Evolutionary conservation across 352 stramenopile species (phyloP).

Genomic region (Phytopythium oedochilum): DNA sequence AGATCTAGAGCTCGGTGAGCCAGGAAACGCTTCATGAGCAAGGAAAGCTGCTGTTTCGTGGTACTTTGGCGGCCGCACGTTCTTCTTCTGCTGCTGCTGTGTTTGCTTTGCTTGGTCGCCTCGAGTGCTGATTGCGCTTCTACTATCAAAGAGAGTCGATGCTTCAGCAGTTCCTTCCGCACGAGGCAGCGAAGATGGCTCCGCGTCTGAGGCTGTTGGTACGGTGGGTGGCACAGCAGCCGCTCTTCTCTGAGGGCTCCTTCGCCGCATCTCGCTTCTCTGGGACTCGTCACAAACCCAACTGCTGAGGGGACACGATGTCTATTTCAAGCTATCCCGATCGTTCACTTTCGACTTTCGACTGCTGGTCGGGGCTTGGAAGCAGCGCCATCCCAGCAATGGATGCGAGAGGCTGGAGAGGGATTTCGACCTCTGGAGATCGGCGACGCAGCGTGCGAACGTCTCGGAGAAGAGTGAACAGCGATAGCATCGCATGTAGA

Average conservation of each 20-base stretch:
- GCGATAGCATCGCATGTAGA: slow-evolving; percentile 32
- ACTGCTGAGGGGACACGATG: not conserved
- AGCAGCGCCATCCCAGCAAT: slow-evolving; percentile 4
- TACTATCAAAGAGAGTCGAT: not conserved
- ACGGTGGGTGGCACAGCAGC: not conserved
- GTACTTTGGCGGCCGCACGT: slow-evolving; percentile 30
- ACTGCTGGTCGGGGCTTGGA: not conserved
- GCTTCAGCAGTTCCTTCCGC: no score
- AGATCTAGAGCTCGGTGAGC: not conserved
- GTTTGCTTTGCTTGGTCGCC: not conserved
- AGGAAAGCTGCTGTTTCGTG: slow-evolving; percentile 42
- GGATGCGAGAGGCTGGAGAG: slow-evolving; percentile 19
- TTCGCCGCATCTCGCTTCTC: not conserved
- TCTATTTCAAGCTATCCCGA: not conserved
- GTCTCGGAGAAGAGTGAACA: slow-evolving; percentile 63
- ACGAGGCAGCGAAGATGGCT: no score
- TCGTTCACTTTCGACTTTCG: not conserved
- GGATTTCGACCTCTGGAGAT: slow-evolving; percentile 35
- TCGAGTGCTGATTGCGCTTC: not conserved
- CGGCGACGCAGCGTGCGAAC: slow-evolving; percentile 31
- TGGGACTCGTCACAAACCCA: not conserved
- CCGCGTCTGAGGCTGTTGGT: not conserved
- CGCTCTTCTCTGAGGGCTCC: not conserved
- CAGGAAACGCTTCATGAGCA: slow-evolving; percentile 23
- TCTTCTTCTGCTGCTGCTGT: slow-evolving; percentile 19